These are phyloP conservation scores for Heracleum sosnowskyi DNA, from an alignment of 129 eudicot genomes.

Conservation along the genomic window DNA sequence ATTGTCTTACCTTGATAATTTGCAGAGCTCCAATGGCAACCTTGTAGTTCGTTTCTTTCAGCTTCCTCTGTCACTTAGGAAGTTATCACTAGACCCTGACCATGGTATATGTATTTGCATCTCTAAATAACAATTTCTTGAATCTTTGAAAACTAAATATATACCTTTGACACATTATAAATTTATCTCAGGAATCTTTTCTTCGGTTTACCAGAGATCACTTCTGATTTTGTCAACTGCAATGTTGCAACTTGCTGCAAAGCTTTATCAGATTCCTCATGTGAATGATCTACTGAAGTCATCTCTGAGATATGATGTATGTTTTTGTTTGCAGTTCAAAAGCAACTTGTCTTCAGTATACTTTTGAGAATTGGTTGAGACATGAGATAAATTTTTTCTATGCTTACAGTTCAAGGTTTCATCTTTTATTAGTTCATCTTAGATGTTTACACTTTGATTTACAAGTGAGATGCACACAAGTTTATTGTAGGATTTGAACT, in stretches of 20 bases:
- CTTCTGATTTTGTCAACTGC: slow-evolving; percentile 65
- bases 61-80: slow-evolving; percentile 72
- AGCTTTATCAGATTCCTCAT: slow-evolving; percentile 66
- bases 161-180: slow-evolving; percentile 3
- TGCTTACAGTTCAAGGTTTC: not conserved
- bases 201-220: slow-evolving; percentile 72
- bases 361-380: not conserved
- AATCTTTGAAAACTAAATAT: not conserved
- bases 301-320: slow-evolving; percentile 52
- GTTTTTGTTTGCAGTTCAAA: slow-evolving; percentile 20
- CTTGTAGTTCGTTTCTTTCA: slow-evolving; percentile 76
- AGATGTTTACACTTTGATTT: not conserved
- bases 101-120: slow-evolving; percentile 35
- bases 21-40: slow-evolving; percentile 54
- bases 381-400: not conserved
- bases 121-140: not conserved
- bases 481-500: not conserved
- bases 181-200: slow-evolving; percentile 42
- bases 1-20: slow-evolving; percentile 8
- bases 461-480: not conserved
- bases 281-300: slow-evolving; percentile 45
- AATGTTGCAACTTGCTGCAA: slow-evolving; percentile 82
- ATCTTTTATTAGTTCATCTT: not conserved
- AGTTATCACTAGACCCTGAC: slow-evolving; percentile 46
- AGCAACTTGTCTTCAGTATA: not conserved